Percentiles rank a stretch among this genome's conserved stretches.
phyloP scores from a whole-genome alignment of 495 filamentous ascomycete species.

The Lophiostoma macrostomum region DNA sequence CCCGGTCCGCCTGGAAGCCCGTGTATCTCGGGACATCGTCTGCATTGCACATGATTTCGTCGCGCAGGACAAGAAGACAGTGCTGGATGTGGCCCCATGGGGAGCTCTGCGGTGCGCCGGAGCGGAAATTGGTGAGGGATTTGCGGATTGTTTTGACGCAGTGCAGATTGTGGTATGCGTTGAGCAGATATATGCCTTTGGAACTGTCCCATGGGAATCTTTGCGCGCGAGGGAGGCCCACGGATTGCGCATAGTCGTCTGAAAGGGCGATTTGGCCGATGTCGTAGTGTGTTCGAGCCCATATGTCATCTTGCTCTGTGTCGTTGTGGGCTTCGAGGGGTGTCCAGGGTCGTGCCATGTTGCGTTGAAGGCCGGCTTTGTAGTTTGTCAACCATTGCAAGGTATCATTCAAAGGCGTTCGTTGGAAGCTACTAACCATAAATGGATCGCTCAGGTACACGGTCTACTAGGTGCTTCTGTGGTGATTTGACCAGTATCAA shows the following conservation, averaged over 20 bases:
- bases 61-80: not conserved
- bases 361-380: not conserved
- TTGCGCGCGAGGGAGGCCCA: slow-evolving; percentile 1
- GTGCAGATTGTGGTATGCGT: slow-evolving; percentile 8
- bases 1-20: too few relatives aligned
- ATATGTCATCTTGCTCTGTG: not conserved
- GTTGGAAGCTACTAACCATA: too few relatives aligned
- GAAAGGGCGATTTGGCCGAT: slow-evolving; percentile 5
- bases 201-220: slow-evolving; percentile 10
- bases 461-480: too few relatives aligned
- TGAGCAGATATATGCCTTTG: slow-evolving; percentile 11
- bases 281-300: not conserved
- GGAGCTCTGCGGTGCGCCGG: not conserved
- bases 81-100: not conserved
- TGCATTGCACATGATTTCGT: not conserved
- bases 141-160: not conserved
- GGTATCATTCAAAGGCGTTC: too few relatives aligned
- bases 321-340: not conserved
- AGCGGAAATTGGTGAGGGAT: not conserved
- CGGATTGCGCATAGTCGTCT: not conserved
- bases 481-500: too few relatives aligned
- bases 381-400: too few relatives aligned
- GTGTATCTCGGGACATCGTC: slow-evolving; percentile 4
- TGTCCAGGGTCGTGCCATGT: not conserved
- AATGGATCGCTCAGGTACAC: too few relatives aligned